Evolutionary conservation across 345 rosid species (phyloP).

Genomic region (Fremontodendron californicum): DNA sequence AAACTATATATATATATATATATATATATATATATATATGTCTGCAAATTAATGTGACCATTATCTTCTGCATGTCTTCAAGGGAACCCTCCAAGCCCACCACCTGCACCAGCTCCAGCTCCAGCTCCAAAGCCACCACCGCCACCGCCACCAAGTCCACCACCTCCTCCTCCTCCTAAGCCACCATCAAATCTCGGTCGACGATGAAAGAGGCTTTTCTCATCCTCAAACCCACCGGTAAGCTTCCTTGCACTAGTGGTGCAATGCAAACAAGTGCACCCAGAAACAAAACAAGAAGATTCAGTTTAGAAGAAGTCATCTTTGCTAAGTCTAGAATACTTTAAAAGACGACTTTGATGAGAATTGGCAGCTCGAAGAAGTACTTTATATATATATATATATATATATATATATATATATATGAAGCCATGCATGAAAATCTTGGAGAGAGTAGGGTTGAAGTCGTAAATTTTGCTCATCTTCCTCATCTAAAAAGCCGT

Average conservation of each 20-base stretch:
- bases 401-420: constrained; percentile 23
- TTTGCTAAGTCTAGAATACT: background rate
- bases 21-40: too few relatives aligned
- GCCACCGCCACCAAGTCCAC: constrained; percentile 8
- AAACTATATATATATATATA: background rate
- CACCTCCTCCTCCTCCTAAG: constrained; percentile 19
- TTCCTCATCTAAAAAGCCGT: constrained; percentile 36
- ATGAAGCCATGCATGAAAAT: background rate
- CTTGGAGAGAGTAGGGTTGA: background rate
- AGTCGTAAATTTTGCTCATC: constrained; percentile 33
- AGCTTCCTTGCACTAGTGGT: constrained; percentile 38
- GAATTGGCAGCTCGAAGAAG: constrained; percentile 12
- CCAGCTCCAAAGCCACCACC: constrained; percentile 28
- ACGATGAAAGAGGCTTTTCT: constrained; percentile 33
- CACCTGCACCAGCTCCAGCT: constrained; percentile 19
- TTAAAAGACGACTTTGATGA: constrained; percentile 11
- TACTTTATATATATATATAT: too few relatives aligned
- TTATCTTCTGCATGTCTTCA: background rate
- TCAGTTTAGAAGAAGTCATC: constrained; percentile 26
- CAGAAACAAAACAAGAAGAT: constrained; percentile 33
- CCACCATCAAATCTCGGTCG: constrained; percentile 22
- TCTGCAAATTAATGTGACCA: too few relatives aligned
- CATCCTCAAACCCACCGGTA: constrained; percentile 29
- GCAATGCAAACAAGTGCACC: constrained; percentile 33
- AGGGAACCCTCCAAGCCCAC: constrained; percentile 17